Percentiles rank a stretch among this genome's conserved stretches.
Evolutionary conservation across 2,329 filamentous ascomycete species (phyloP).

Genomic region (Dothideomycetidae sp.): DNA sequence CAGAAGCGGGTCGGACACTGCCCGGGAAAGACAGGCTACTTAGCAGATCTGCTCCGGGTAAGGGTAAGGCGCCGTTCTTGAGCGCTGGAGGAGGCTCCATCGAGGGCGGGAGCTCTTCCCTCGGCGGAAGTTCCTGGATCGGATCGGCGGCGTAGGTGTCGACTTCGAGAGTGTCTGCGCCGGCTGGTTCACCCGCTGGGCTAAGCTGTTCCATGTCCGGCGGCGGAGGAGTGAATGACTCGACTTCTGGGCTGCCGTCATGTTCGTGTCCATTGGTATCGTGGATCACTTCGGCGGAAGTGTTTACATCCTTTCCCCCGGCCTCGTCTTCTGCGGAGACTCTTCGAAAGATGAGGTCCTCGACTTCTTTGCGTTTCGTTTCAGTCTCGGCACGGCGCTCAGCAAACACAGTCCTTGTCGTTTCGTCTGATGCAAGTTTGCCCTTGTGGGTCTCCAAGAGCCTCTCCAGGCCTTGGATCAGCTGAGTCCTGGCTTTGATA

Average conservation of each 20-base stretch:
- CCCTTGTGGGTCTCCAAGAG: constrained; percentile 60
- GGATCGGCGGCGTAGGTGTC: constrained; percentile 12
- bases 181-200: constrained; percentile 33
- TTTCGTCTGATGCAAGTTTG: constrained; percentile 56
- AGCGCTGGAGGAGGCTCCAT: constrained; percentile 17
- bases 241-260: constrained; percentile 25
- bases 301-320: not conserved
- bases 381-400: constrained; percentile 61
- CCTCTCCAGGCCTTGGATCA: constrained; percentile 71
- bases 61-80: constrained; percentile 1
- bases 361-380: constrained; percentile 71
- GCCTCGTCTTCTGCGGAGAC: constrained; percentile 36
- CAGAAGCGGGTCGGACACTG: constrained; percentile 16
- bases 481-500: constrained; percentile 65
- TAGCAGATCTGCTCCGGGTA: constrained; percentile 16
- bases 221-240: constrained; percentile 46
- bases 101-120: constrained; percentile 19
- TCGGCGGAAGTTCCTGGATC: constrained; percentile 17
- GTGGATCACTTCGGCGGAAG: constrained; percentile 17
- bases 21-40: constrained; percentile 16
- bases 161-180: constrained; percentile 10
- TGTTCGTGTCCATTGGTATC: constrained; percentile 4
- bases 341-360: constrained; percentile 78
- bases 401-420: constrained; percentile 47
- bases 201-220: constrained; percentile 79